Percentiles rank a stretch among this genome's conserved stretches.
These are phyloP conservation scores for Gonapodya sp. DNA, from an alignment of 192 early-diverging fungal genomes.

Conservation along the genomic window DNA sequence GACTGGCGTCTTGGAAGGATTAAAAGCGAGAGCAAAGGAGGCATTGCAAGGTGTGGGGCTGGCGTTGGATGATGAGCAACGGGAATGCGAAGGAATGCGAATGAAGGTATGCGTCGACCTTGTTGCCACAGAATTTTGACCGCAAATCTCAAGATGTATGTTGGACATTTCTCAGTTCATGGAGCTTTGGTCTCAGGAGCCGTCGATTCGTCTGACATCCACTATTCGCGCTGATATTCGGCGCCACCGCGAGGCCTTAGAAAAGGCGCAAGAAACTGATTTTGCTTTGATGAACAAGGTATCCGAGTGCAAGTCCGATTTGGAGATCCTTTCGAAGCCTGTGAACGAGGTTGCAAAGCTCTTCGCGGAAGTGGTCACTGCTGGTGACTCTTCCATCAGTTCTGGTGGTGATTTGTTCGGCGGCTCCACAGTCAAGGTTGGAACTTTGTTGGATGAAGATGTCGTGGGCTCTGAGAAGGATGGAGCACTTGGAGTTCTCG, in stretches of 20 bases:
- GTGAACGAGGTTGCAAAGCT: conserved; percentile 32
- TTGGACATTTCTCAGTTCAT: conserved; percentile 44
- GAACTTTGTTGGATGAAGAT: conserved; percentile 52
- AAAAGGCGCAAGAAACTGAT: conserved; percentile 58
- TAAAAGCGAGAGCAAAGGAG: conserved; percentile 55
- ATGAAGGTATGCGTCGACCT: conserved; percentile 27
- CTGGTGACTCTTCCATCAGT: conserved; percentile 7
- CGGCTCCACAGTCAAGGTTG: conserved; percentile 20
- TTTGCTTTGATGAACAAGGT: conserved; percentile 20
- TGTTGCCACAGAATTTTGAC: background rate
- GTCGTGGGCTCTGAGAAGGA: conserved; percentile 47
- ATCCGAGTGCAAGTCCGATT: conserved; percentile 20
- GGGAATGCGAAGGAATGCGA: conserved; percentile 65
- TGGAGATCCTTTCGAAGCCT: conserved; percentile 31
- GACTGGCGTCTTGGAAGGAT: conserved; percentile 49
- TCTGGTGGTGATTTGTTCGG: conserved; percentile 22
- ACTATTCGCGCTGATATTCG: conserved; percentile 66
- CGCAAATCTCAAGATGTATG: background rate
- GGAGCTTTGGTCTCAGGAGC: conserved; percentile 76
- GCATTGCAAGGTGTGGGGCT: conserved; percentile 53
- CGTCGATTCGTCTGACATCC: conserved; percentile 63
- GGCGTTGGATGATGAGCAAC: conserved; percentile 77
- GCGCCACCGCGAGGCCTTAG: conserved; percentile 63
- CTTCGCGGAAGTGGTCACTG: conserved; percentile 32
- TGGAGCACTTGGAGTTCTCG: conserved; percentile 26